Base-by-base conservation (phyloP, 441 rosid species). In the Jatropha podagrica region DNA sequence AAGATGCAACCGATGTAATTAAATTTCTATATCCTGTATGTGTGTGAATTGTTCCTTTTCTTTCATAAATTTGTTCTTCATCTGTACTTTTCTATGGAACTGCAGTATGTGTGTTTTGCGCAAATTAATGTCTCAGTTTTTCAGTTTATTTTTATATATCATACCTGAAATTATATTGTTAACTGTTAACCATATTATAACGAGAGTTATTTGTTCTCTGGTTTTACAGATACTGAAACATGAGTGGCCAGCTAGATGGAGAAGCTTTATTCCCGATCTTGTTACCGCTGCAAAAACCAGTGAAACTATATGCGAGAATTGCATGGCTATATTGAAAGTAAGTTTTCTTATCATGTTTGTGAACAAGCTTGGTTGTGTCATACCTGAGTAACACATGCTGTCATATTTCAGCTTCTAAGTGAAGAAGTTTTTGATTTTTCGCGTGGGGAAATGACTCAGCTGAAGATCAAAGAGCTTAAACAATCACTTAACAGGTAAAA, bases 381-480 rank as follows among this genome's bases (percentile, higher is more conserved):
- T 74, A 41, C 8, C 4, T 52, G 38, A 49, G n/a, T 85, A 79
- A 87, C 77, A 59, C 68, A 42, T 60, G 26, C 52, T 69, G 26
- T 76, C 63, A 52, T 27, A 54, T 73, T 46, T 55, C 94, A 97
- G 99, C 99, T 97, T 74, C 82, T 97, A 56, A 97, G 99, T 70
- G 99, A 97, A 86, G 99, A 97, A 79, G 99, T 97, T 81, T 97
- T 97, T 81, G 99, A 97, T 88, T 97, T 97, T 85, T 97, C 99
- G 67, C 88, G 98, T 76, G 99, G 99, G 74, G 99, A 97, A 83
- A 95, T 97, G 99, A 97, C 98, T 68, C 99, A 86, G 74, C 97
- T 81, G 85, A 97, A 95, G 87, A 93, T 97, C 82, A 97, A 95
- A 85, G 99, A 97, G 82, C 96, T 97, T 51, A 97, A 97, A 81